Evolutionary conservation across 169 alveolate genomes (phyloP), one percentile per base, ranked within the genome.

Genomic region (Theileria annulata): DNA sequence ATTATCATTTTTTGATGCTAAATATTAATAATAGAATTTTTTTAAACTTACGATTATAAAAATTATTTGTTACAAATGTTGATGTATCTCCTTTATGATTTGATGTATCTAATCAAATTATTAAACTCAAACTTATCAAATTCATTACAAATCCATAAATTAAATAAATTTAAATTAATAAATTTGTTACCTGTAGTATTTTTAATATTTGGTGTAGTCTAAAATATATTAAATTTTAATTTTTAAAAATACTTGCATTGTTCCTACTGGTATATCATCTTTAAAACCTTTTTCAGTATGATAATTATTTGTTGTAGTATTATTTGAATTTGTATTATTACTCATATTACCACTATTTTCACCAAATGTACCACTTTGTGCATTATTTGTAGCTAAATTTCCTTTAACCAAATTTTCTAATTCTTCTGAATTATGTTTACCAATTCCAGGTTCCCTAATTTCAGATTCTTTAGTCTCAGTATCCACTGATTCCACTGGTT

Each of bases 61-160:
- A 83, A 77, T 83, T 83, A 74, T 83, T 83, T 19, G 90, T 83
- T 28, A 83, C 90, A 75, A 62, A 68, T n/a, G 90, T 83, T 3
- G 88, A 81, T 19, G 88, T 81, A 60, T 81, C 88, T 1, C 88
- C 88, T 6, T 62, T 33, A 62, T 81, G 77, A 73, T 67, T 23
- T 31, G 88, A 74, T 8, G 82, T 51, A 49, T 64, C 73, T 35
- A n/a, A 17, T 21, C 21, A 64, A 12, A 35, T 19, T 56, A 21
- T 56, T 56, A 21, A 47, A 47, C 56, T 10, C n/a, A 47, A 9
- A 47, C 56, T 47, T 47, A 47, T 9, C 9, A 10, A 47, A 47
- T n/a, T n/a, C n/a, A n/a, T n/a, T n/a, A n/a, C n/a, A n/a, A n/a
- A n/a, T n/a, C n/a, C n/a, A n/a, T n/a, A n/a, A n/a, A n/a, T n/a